Base-by-base conservation (phyloP, 2,329 filamentous ascomycete species). In the Alternaria arborescens region DNA sequence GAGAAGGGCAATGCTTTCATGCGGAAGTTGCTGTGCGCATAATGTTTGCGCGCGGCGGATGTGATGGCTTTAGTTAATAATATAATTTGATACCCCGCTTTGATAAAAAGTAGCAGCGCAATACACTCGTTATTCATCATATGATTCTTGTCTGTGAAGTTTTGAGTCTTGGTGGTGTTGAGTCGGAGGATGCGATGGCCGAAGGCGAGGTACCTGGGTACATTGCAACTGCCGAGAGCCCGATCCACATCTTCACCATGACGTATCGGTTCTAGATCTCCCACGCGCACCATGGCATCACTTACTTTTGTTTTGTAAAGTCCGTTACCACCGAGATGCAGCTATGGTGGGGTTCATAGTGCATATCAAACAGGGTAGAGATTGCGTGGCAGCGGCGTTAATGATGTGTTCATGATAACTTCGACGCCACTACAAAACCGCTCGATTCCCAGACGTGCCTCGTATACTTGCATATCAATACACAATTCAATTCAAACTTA, bases 1-100 rank as follows among this genome's bases (percentile, higher is more conserved):
- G 62, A 66, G 55, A 65, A 61, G 46, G 68, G 65, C 2, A 46
- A 58, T 36, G n/a, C 24, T 3, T 65, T 55, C 46, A 41, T 55
- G 62, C 58, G 38, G 8, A 63, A 44, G 56, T 22, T 67, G 7
- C 42, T 65, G 10, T 65, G 60, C 22, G 42, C 53, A 40, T 50
- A n/a, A 42, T 47, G 24, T 24, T 55, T 7, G 14, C 43, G 24
- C 12, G 4, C 1, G 16, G 50, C 14, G 50, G 43, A n/a, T 36
- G 16, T 30, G n/a, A 50, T 10, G 34, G 14, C 52, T n/a, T 43
- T 47, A 30, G 16, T 34, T 34, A 34, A n/a, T 54, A 42, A 24
- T 14, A 30, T 28, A 20, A 41, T 40, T 54, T 55, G 52, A 58
- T 58, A 58, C 52, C 34, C 52, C 28, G 26, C 30, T 24, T 38